Percentiles rank a stretch among this genome's conserved stretches.
Evolutionary conservation across 1,284 basidiomycete species (phyloP).

Genomic region (Phellinidium pouzarii): DNA sequence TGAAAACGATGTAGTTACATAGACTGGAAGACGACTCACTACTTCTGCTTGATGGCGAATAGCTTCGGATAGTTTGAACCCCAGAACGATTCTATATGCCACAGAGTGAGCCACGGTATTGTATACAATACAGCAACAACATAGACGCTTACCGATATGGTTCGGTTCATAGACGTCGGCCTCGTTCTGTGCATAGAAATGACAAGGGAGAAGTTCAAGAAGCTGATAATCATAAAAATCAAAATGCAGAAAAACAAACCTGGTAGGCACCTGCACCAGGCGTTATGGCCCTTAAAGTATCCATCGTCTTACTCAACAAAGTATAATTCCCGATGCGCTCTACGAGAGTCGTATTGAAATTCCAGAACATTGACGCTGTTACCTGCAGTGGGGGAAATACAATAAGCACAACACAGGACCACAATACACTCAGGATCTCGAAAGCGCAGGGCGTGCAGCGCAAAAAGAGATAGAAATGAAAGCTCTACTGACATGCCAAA

Average conservation of each 20-base stretch:
- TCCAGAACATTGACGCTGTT: conserved; percentile 22
- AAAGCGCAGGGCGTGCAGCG: conserved; percentile 14
- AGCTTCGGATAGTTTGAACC: conserved; percentile 3
- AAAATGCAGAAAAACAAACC: neutral
- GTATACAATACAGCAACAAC: neutral
- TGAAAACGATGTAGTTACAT: too few species aligned
- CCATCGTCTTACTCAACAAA: conserved; percentile 19
- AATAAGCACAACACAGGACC: too few species aligned
- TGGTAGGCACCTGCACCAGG: conserved; percentile 25
- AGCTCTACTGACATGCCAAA: conserved; percentile 39
- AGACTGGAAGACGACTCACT: too few species aligned
- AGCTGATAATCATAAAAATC: neutral
- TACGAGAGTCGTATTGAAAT: conserved; percentile 23
- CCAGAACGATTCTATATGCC: neutral
- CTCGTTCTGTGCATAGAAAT: neutral
- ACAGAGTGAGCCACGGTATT: neutral
- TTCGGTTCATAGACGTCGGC: conserved; percentile 5
- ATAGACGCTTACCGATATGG: neutral
- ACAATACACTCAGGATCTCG: too few species aligned
- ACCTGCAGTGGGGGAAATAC: too few species aligned
- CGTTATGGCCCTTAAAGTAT: conserved; percentile 22
- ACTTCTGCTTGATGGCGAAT: conserved; percentile 1
- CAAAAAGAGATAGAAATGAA: neutral
- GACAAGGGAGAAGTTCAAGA: neutral
- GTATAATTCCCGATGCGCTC: conserved; percentile 21